Evolutionary conservation across 192 early-diverging fungal genomes (phyloP), one percentile per base, ranked within the genome.

Genomic region (Coemansia sp.): DNA sequence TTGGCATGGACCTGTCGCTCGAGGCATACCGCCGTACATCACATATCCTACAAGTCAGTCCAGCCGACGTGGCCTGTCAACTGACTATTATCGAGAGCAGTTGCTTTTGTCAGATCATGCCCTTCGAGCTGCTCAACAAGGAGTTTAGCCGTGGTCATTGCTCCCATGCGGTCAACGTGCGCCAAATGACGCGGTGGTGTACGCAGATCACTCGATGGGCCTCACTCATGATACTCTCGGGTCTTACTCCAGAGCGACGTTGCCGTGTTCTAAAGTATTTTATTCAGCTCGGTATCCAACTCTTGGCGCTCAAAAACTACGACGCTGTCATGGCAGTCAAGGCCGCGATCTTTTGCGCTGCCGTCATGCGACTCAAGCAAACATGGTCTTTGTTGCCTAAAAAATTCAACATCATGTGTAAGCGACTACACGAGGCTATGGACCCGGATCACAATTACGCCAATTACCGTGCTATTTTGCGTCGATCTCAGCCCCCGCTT

Each of bases 181-280:
- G 89, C 11, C 85, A 87, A 36, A 91, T 93, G 90, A 89, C 90
- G 60, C 75, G 69, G 40, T 85, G 87, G 68, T 91, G 89, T 29
- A 95, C 90, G 47, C 90, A 88, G 51, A 87, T 95, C 55, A 89
- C 93, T 3, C 86, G 88, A 10, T 96, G 94, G 95, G 90, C 94
- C 0, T 89, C 88, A 12, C 80, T 87, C 13, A 86, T 87, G 10
- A 93, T 98, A 42, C 81, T 98, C 24, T 73, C 77, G 7, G 95
- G 95, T 61, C 31, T 52, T 12, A 93, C 94, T 55, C 67, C 88
- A 1, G 93, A 92, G 66, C 83, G 86, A 20, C 89, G 95, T n/a
- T 81, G 88, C 18, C 75, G 76, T 0, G 66, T 89, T 13, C 71
- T 95, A 22, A 92, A 92, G 77, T 89, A 92, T 75, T 95, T 92